phyloP scores from a whole-genome alignment of 441 rosid species.

The Daphne laureola region DNA sequence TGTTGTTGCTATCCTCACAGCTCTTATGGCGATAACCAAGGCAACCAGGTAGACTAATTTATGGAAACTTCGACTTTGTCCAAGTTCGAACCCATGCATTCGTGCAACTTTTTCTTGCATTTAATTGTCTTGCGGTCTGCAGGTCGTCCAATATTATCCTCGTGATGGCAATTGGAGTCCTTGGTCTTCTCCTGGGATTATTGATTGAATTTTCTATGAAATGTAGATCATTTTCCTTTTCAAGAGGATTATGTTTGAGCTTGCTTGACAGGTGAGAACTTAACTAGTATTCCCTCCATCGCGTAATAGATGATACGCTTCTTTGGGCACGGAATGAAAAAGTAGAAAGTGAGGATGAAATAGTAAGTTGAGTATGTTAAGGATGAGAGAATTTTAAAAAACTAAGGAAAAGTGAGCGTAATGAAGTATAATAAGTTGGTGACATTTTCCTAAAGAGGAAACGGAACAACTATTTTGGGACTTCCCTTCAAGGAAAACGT shows the following conservation, averaged over 20 bases:
- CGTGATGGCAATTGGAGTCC: conserved; percentile 72
- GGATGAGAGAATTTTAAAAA: too few species aligned
- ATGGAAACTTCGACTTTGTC: conserved; percentile 10
- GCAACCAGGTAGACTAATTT: conserved; percentile 70
- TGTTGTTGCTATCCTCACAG: conserved; percentile 86
- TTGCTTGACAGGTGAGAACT: conserved; percentile 33
- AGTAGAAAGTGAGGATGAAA: too few species aligned
- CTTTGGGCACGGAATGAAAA: too few species aligned
- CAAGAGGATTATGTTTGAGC: conserved; percentile 36
- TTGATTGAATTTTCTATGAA: conserved; percentile 63
- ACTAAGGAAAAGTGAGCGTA: too few species aligned
- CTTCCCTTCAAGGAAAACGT: too few species aligned
- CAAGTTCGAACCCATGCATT: conserved; percentile 2
- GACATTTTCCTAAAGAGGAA: too few species aligned
- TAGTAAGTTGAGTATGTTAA: too few species aligned
- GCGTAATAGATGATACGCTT: too few species aligned
- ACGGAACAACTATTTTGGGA: too few species aligned
- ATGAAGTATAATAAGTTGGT: too few species aligned
- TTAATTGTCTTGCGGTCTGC: conserved; percentile 18
- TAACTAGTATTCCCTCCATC: too few species aligned
- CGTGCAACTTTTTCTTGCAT: conserved; percentile 4
- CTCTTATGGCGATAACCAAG: conserved; percentile 82
- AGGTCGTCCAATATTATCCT: conserved; percentile 79
- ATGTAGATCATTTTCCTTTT: conserved; percentile 45
- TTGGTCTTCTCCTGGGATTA: conserved; percentile 78